Conservation (phyloP, 768 basidiomycete genomes). For the Postia placenta region DNA sequence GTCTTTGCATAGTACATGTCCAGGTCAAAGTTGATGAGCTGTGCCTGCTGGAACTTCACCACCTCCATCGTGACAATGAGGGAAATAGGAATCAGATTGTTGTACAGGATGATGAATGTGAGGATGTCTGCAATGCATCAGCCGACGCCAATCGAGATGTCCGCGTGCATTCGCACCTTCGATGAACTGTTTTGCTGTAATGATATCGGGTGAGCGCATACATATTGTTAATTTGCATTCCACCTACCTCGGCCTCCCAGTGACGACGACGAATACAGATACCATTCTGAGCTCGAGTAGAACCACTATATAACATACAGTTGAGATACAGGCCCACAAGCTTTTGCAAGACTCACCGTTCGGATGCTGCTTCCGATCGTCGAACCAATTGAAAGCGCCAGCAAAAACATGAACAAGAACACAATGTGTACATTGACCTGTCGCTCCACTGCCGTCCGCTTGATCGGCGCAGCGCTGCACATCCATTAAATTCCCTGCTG, state of each 20-base stretch:
- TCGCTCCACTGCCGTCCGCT: constrained; percentile 90
- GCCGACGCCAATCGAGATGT: no score
- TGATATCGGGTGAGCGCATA: constrained; percentile 2
- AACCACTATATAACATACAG: constrained; percentile 54
- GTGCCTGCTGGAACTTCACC: constrained; percentile 97
- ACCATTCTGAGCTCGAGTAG: constrained; percentile 85
- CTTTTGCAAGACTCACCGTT: constrained; percentile 36
- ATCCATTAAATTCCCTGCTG: not conserved
- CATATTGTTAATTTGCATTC: not conserved
- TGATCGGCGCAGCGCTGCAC: constrained; percentile 87
- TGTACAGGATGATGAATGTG: constrained; percentile 98
- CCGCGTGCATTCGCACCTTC: constrained; percentile 78
- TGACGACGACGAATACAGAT: constrained; percentile 61
- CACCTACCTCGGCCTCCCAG: constrained; percentile 58
- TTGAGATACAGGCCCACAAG: not conserved
- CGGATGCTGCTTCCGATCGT: constrained; percentile 91
- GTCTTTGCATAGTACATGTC: constrained; percentile 98
- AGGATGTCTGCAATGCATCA: constrained; percentile 64
- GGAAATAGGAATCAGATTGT: constrained; percentile 98
- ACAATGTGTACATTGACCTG: constrained; percentile 97
- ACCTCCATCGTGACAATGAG: constrained; percentile 99
- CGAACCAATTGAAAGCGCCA: constrained; percentile 84
- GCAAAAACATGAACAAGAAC: constrained; percentile 84
- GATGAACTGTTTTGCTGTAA: constrained; percentile 65
- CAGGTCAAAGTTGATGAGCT: constrained; percentile 93